Evolutionary conservation across 2,329 filamentous ascomycete species (phyloP).

Genomic region (Samsoniella hepiali): DNA sequence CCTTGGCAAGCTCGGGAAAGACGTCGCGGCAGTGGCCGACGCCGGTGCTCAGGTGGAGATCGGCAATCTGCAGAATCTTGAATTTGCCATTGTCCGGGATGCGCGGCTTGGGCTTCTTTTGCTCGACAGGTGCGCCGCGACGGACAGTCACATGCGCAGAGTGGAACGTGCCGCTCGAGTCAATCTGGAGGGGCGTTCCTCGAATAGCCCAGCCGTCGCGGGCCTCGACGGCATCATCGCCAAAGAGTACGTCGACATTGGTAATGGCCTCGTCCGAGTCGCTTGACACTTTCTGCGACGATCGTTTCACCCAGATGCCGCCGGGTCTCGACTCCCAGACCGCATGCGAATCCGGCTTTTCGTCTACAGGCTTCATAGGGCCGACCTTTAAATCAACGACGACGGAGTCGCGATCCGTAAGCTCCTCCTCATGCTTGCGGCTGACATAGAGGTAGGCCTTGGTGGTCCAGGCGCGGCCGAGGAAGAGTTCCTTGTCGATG

Average conservation of each 20-base stretch:
- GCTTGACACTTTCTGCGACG: conserved; percentile 66
- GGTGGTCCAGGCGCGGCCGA: conserved; percentile 68
- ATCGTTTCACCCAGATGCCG: conserved; percentile 80
- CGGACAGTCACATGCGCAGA: conserved; percentile 76
- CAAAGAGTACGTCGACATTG: conserved; percentile 81
- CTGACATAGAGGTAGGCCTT: conserved; percentile 79
- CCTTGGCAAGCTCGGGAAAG: conserved; percentile 69
- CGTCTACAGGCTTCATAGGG: conserved; percentile 60
- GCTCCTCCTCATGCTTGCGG: conserved; percentile 81
- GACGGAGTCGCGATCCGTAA: conserved; percentile 70
- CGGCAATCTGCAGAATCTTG: conserved; percentile 96
- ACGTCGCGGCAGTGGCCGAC: conserved; percentile 81
- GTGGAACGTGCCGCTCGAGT: conserved; percentile 57
- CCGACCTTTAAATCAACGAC: conserved; percentile 76
- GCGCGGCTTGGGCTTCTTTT: conserved; percentile 67
- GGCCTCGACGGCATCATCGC: conserved; percentile 86
- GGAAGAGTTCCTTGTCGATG: conserved; percentile 84
- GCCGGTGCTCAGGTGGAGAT: conserved; percentile 90
- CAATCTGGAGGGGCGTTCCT: conserved; percentile 69
- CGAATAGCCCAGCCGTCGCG: conserved; percentile 79
- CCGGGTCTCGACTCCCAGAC: conserved; percentile 74
- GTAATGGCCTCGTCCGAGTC: conserved; percentile 75
- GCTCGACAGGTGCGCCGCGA: conserved; percentile 62
- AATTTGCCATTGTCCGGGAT: conserved; percentile 89
- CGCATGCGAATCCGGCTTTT: conserved; percentile 46